Percentiles rank a stretch among this genome's conserved stretches.
These are phyloP conservation scores for Alternaria triticimaculans DNA, from an alignment of 2,329 filamentous ascomycete genomes.

Conservation along the genomic window DNA sequence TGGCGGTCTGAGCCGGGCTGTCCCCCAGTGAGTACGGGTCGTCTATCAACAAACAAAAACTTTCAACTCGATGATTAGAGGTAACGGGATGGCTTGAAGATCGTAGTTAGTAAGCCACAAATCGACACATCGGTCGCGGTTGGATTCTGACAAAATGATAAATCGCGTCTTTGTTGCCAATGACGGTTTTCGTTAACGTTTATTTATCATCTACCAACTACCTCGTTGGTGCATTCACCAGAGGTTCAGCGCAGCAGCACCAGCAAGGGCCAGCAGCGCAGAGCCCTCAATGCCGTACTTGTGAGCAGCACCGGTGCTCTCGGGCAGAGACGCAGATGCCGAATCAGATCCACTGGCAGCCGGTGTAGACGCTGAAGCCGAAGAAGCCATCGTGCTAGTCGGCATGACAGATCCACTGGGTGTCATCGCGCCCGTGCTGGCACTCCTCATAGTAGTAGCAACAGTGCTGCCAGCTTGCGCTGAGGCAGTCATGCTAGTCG, in stretches of 20 bases:
- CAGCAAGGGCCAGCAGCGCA: conserved; percentile 28
- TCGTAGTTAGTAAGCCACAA: neutral
- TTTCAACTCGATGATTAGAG: neutral
- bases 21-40: neutral
- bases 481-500: conserved; percentile 3
- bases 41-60: neutral
- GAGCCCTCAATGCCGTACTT: conserved; percentile 26
- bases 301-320: conserved; percentile 30
- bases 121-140: neutral
- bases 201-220: neutral
- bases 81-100: neutral
- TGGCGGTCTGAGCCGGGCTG: neutral
- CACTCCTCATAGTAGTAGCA: conserved; percentile 8
- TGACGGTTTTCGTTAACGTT: neutral
- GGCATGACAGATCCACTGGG: neutral
- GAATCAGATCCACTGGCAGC: conserved; percentile 10
- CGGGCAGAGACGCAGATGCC: conserved; percentile 16
- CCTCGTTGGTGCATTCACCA: conserved; percentile 13
- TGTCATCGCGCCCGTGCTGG: conserved; percentile 1
- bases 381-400: conserved; percentile 1
- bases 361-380: conserved; percentile 5
- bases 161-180: neutral
- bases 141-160: neutral
- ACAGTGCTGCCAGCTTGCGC: conserved; percentile 9
- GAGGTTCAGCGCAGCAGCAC: conserved; percentile 27